Conservation (phyloP, 306 rosid genomes). For the Rubus parviflorus region DNA sequence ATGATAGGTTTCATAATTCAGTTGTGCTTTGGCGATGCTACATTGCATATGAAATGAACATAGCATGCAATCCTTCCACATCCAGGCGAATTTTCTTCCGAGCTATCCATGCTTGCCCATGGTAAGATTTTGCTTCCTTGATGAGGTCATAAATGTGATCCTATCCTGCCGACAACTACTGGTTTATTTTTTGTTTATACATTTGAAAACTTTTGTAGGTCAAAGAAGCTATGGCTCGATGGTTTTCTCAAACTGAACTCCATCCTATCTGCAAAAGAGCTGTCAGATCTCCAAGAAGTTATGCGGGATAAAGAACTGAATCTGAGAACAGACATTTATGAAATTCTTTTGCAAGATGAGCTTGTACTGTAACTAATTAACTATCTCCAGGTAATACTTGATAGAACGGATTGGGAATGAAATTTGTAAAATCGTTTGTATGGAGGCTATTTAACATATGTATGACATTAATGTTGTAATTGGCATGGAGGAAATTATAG, state of each 20-base stretch:
- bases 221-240: slow-evolving; percentile 89
- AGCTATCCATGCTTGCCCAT: slow-evolving; percentile 95
- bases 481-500: background rate
- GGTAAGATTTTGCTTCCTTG: slow-evolving; percentile 49
- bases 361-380: slow-evolving; percentile 23
- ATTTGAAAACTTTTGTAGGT: slow-evolving; percentile 45
- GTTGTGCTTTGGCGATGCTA: slow-evolving; percentile 90
- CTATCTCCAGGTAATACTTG: background rate
- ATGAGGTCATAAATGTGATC: background rate
- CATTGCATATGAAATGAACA: slow-evolving; percentile 61
- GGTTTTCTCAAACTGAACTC: slow-evolving; percentile 76
- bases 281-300: slow-evolving; percentile 95
- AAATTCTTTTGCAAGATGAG: slow-evolving; percentile 85
- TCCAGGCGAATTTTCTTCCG: slow-evolving; percentile 88
- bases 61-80: slow-evolving; percentile 58
- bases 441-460: background rate
- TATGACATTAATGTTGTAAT: background rate
- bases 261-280: slow-evolving; percentile 70
- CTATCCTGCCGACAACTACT: slow-evolving; percentile 1
- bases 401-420: background rate
- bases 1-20: slow-evolving; percentile 55
- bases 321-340: slow-evolving; percentile 89
- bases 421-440: background rate
- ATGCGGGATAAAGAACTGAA: slow-evolving; percentile 96
- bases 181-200: background rate